Base-by-base conservation (phyloP, 2,329 filamentous ascomycete species). In the Chaetoscypha palmicola region DNA sequence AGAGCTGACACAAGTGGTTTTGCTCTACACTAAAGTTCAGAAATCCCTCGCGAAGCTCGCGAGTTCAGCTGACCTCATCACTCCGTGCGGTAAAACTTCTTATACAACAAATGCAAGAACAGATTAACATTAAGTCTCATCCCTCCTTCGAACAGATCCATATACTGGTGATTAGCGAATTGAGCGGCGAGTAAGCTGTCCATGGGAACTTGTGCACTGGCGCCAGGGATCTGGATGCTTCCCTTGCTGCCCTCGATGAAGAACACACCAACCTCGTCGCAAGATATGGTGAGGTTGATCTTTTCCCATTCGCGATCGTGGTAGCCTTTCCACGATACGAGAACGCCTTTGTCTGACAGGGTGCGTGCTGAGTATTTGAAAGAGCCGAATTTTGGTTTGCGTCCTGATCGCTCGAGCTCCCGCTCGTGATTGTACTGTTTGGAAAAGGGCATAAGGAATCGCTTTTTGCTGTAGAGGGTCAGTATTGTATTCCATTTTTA, bases 341-440 rank as follows among this genome's bases (percentile, higher is more conserved):
- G 73, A 5, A 97, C 92, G 42, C 92, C 92, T 68, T 95, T 96
- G 61, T 97, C 91, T 2, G 82, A 83, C 5, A 98, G 78, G 38
- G 85, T 82, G 40, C 89, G 83, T 3, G 88, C 90, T 43, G 86
- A 91, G 70, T 98, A 98, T 70, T 97, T 97, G 79, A 85, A 98
- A 28, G 86, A 94, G 51, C 94, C 92, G 62, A 98, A 98, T 64
- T 95, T 95, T 65, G 94, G 94, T 41, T 94, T 87, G 38, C 91
- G 87, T 21, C 92, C 92, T 5, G 85, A 84, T 46, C 88, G 84
- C 62, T 96, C 88, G 23, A 98, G 81, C 68, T 98, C 92, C 53
- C 89, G 83, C 69, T 97, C 89, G 67, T 98, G 92, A 66, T 96
- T 94, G 78, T 95, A 98, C 66, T 98, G 92, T 61, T 94, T 94